Base-by-base conservation (phyloP, 306 rosid genomes). In the Cucurbita pepo region DNA sequence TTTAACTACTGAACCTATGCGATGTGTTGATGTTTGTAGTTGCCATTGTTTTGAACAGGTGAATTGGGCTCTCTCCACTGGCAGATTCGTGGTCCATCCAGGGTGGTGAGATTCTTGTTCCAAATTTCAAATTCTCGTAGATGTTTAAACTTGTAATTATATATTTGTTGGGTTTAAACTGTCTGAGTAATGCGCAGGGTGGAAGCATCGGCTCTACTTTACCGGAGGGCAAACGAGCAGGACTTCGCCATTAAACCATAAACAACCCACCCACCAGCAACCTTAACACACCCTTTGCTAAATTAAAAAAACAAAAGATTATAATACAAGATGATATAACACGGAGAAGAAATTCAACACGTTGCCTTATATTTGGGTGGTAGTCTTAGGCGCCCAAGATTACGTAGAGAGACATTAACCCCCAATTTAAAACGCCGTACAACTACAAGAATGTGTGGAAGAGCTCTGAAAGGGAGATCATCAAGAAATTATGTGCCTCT, bases 191-290 rank as follows among this genome's bases (percentile, higher is more conserved):
- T 78, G 38, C 81, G 79, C 97, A 95, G 99, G 99, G 91, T 95
- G 85, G 99, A 95, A 84, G 99, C 99, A 78, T 95, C 99, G 4
- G 88, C 99, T 75, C 83, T 95, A 90, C 99, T 95, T 72, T 95
- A 95, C 70, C 86, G 99, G 92, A 86, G 99, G 88, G 96, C 91
- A 53, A 94, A 83, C 59, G 99, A 94, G 79, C 97, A 84, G 81
- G 97, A 94, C 62, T 94, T 94, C 82, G 81, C 90, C 83, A 81
- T 89, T 75, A 94, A 91, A 94, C 83, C 85, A 75, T 80, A 83
- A 82, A 43, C 56, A 5, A 19, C 52, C 38, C 30, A 10, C 1
- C 71, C 15, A 19, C 71, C 18, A 10, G 41, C 40, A 69, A 19
- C 36, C 73, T 30, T 69, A 47, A 45, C 21, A 48, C 43, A 69